These are phyloP conservation scores for Mucuna pruriens DNA, from an alignment of 306 rosid species.

Conservation along the genomic window DNA sequence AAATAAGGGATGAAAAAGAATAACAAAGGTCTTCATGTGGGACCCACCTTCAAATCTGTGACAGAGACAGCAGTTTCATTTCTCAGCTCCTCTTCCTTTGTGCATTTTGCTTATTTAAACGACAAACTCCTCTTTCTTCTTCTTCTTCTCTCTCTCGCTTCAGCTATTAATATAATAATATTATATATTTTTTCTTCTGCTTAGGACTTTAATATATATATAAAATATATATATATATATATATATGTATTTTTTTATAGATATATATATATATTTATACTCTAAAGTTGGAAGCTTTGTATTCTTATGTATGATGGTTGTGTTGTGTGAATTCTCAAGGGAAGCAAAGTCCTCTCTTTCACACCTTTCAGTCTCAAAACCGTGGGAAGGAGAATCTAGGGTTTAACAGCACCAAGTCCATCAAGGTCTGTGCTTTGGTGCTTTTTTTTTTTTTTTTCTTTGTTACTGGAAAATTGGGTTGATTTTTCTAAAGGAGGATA, in stretches of 20 bases:
- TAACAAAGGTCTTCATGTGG: slow-evolving; percentile 78
- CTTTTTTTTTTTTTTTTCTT: not conserved
- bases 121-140: slow-evolving; percentile 39
- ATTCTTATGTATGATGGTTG: slow-evolving; percentile 53
- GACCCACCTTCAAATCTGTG: slow-evolving; percentile 82
- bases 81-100: slow-evolving; percentile 40
- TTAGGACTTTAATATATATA: slow-evolving; percentile 31
- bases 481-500: slow-evolving; percentile 31
- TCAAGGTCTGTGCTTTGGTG: slow-evolving; percentile 70
- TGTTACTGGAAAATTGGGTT: slow-evolving; percentile 38
- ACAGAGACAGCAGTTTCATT: slow-evolving; percentile 79
- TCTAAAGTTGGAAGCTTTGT: slow-evolving; percentile 68
- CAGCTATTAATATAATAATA: slow-evolving; percentile 30
- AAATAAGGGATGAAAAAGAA: slow-evolving; percentile 53
- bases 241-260: slow-evolving; percentile 21
- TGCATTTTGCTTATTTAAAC: slow-evolving; percentile 59
- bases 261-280: slow-evolving; percentile 25
- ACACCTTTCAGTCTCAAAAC: slow-evolving; percentile 71
- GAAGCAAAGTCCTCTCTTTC: slow-evolving; percentile 71
- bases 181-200: slow-evolving; percentile 1
- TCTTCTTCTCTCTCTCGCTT: slow-evolving; percentile 30
- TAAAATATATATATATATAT: slow-evolving; percentile 27
- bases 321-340: slow-evolving; percentile 72
- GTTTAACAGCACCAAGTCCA: slow-evolving; percentile 67
- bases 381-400: slow-evolving; percentile 85